These are phyloP conservation scores for Claviceps citrina DNA, from an alignment of 2,329 filamentous ascomycete genomes.

Conservation along the genomic window DNA sequence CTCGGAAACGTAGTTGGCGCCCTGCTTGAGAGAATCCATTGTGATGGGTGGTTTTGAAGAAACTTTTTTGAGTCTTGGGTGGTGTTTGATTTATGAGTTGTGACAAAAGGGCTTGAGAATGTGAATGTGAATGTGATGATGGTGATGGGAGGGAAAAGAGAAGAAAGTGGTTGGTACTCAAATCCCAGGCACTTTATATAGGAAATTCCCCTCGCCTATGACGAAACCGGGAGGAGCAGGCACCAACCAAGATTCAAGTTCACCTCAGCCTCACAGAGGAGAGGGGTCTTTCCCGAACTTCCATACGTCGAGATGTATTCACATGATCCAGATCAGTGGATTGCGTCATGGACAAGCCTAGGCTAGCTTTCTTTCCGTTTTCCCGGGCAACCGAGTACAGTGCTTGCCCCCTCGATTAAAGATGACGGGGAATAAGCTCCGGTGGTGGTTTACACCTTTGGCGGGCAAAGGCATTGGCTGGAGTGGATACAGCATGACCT, in stretches of 20 bases:
- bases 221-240: not conserved
- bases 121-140: not conserved
- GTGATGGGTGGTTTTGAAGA: conserved; percentile 13
- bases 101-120: not conserved
- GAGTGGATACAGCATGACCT: not conserved
- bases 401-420: too few relatives aligned
- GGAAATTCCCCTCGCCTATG: not conserved
- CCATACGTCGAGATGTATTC: not conserved
- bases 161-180: too few relatives aligned
- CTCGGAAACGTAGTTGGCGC: conserved; percentile 52
- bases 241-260: not conserved
- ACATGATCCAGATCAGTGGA: conserved; percentile 1
- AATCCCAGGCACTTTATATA: conserved; percentile 5
- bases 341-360: conserved; percentile 5
- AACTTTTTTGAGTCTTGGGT: not conserved
- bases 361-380: too few relatives aligned
- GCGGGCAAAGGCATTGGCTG: not conserved
- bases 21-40: conserved; percentile 43
- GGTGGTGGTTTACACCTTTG: too few relatives aligned
- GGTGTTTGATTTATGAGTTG: conserved; percentile 6
- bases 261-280: not conserved
- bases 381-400: too few relatives aligned
- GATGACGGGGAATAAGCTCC: conserved; percentile 2
- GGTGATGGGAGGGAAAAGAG: not conserved
- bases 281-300: not conserved